Evolutionary conservation across 345 rosid genomes (phyloP), one percentile per base, ranked within the genome.

Genomic region (Raphanus sativus): DNA sequence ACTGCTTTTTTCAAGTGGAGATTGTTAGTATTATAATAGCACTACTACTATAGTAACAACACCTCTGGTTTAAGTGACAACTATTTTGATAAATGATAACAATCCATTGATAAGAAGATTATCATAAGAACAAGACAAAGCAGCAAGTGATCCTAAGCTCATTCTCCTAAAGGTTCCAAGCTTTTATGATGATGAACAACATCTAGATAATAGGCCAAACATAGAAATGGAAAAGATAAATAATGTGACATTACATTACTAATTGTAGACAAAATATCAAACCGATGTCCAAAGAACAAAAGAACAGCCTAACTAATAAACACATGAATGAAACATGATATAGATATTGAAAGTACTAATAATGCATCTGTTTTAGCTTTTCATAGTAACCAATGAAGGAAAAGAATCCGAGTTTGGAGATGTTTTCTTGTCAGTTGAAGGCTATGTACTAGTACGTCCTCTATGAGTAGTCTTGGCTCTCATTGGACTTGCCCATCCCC

Each of bases 401-500:
- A 88, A 82, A 33, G 89, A 89, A 29, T 86, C 67, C 81, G 90
- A 76, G 67, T 89, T 86, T 85, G 50, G 80, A 74, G 82, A 9
- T 38, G 70, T 38, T 54, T 74, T 79, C 42, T 79, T 79, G 42
- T 69, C 69, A 59, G 62, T 48, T 26, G 70, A 36, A 17, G 82
- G 61, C 25, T 73, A 74, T 61, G 82, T 52, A 52, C 68, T 67
- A 3, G 82, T 62, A 62, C 75, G 82, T 82, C 65, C 74, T 86
- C 52, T 84, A 32, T 64, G 74, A 42, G 67, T 36, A 58, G 65
- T 78, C 73, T 91, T 88, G 16, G 93, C 96, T 85, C 97, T 91
- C 97, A 91, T 92, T 2, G 98, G 99, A 42, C 96, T 89, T 10
- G 96, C 93, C 98, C 97, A 90, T n/a, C 90, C 87, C 97, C 99